Percentiles rank a stretch among this genome's conserved stretches.
Evolutionary conservation across 148 eudicot genomes (phyloP).

Genomic region (Vaccinium vitisidaea): DNA sequence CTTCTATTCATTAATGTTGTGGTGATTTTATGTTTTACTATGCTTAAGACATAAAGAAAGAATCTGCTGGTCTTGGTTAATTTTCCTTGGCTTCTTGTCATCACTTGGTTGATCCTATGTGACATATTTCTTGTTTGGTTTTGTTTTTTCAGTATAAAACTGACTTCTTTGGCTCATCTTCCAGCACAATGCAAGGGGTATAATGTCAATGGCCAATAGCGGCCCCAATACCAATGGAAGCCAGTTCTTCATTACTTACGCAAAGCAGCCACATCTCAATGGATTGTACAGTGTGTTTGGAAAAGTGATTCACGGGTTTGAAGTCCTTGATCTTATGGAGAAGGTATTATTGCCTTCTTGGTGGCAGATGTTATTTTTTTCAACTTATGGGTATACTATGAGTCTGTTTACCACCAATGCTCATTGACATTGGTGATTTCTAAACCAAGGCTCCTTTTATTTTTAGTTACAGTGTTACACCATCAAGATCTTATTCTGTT

Average conservation of each 20-base stretch:
- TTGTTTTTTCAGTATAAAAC: neutral
- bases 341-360: conserved; percentile 46
- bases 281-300: conserved; percentile 89
- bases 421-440: neutral
- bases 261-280: conserved; percentile 95
- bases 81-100: neutral
- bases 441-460: neutral
- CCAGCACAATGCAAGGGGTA: conserved; percentile 97
- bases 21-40: neutral
- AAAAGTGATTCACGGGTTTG: conserved; percentile 97
- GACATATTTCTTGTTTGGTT: neutral
- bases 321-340: conserved; percentile 97
- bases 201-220: conserved; percentile 87
- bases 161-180: conserved; percentile 12
- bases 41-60: neutral
- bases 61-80: neutral
- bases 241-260: conserved; percentile 86
- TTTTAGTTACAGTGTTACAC: neutral
- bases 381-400: neutral
- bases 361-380: neutral
- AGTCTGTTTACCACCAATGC: neutral
- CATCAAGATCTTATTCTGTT: neutral
- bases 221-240: conserved; percentile 96
- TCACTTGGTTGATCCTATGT: neutral
- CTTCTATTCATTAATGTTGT: neutral